A percentile compares a stretch with the other conserved stretches of the same genome.
phyloP scores from a whole-genome alignment of 768 basidiomycete genomes.

The Naganishia kalamii region DNA sequence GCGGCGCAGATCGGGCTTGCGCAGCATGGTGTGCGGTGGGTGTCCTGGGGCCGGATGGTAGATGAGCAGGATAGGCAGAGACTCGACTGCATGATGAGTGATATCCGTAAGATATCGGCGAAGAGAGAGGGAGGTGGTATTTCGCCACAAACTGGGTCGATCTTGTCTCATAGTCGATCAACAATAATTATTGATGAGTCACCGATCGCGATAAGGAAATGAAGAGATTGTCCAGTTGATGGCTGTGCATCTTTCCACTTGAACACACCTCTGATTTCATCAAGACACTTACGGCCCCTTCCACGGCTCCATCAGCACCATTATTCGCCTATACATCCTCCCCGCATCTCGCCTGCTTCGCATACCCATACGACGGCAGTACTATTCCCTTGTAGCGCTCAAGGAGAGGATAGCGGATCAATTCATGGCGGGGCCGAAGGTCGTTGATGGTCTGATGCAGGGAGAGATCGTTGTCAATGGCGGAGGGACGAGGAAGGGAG shows the following conservation, averaged over 20 bases:
- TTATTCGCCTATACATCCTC: background rate
- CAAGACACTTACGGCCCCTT: no score
- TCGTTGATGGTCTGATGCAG: background rate
- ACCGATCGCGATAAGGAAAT: background rate
- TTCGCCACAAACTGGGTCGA: background rate
- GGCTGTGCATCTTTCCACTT: background rate
- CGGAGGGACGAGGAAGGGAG: conserved; percentile 20
- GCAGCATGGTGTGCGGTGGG: conserved; percentile 39
- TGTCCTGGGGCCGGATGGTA: background rate
- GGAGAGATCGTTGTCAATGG: no score
- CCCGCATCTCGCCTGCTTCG: background rate
- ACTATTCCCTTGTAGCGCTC: background rate
- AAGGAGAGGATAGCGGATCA: background rate
- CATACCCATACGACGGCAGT: background rate
- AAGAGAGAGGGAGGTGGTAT: no score
- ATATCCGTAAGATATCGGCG: no score
- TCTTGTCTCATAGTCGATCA: background rate
- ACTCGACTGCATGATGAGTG: no score
- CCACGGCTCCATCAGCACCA: no score
- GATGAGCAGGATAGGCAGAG: background rate
- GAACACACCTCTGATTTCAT: no score
- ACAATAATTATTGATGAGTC: background rate
- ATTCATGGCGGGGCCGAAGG: background rate
- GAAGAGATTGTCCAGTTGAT: background rate
- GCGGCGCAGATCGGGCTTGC: conserved; percentile 33